Conservation (phyloP, 345 rosid species). For the Eucalyptus erythrocorys region DNA sequence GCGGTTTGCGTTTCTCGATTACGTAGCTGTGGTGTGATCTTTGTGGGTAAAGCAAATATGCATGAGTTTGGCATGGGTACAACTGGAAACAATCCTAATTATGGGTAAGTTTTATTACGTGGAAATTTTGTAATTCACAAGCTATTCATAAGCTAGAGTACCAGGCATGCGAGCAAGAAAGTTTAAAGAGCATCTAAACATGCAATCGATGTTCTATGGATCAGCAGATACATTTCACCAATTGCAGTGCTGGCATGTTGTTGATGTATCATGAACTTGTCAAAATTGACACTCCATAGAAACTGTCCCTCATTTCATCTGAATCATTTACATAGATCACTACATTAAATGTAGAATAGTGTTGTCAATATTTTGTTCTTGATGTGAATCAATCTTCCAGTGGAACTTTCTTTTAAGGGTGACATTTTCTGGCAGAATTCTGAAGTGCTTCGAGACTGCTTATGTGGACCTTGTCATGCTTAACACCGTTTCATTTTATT, state of each 20-base stretch:
- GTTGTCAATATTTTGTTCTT: background rate
- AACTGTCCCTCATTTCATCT: background rate
- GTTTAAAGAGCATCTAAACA: background rate
- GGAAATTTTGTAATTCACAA: background rate
- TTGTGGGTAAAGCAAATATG: conserved; percentile 89
- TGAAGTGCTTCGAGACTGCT: background rate
- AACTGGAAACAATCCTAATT: conserved; percentile 83
- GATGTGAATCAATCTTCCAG: background rate
- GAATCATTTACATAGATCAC: background rate
- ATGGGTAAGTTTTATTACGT: conserved; percentile 40
- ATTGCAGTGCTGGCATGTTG: background rate
- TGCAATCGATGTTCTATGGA: background rate
- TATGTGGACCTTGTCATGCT: background rate
- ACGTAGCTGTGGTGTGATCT: conserved; percentile 70
- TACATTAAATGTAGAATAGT: background rate
- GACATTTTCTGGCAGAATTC: background rate
- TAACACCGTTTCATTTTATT: background rate
- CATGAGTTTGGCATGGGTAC: conserved; percentile 96
- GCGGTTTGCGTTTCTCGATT: conserved; percentile 64
- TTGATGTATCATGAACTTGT: background rate
- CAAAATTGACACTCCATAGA: background rate
- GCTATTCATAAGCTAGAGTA: background rate
- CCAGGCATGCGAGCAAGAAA: background rate
- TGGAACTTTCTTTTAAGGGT: background rate
- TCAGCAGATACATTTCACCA: background rate